Percentiles rank a stretch among this genome's conserved stretches.
phyloP scores from a whole-genome alignment of 441 rosid species.

The Macaranga tanarius region DNA sequence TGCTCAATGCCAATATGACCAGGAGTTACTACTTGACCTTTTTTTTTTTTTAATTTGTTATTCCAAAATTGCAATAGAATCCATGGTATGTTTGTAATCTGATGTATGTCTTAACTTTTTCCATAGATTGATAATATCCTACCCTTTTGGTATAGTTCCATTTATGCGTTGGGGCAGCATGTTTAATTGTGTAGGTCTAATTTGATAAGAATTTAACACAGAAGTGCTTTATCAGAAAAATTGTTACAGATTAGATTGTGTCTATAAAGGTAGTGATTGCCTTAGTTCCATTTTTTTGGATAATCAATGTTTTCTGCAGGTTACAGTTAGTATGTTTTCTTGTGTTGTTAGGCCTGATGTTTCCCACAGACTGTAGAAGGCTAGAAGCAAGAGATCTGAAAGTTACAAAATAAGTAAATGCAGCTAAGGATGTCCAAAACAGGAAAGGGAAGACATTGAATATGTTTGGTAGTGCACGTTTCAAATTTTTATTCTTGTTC shows the following conservation, averaged over 20 bases:
- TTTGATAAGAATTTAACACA: neutral
- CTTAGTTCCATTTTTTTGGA: neutral
- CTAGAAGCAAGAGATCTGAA: no score
- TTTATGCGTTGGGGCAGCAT: neutral
- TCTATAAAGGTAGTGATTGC: neutral
- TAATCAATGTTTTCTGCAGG: neutral
- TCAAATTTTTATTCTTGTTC: no score
- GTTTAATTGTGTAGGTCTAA: neutral
- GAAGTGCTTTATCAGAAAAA: neutral
- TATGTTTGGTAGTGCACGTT: no score
- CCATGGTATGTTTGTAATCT: constrained; percentile 39
- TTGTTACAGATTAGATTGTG: neutral
- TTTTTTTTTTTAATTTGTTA: constrained; percentile 5
- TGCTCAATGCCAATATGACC: constrained; percentile 81
- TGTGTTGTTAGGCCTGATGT: neutral
- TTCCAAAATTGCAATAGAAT: constrained; percentile 26
- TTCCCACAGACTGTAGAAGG: neutral
- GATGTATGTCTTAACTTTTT: constrained; percentile 33
- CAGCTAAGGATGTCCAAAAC: no score
- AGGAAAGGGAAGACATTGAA: no score
- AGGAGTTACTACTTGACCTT: constrained; percentile 19
- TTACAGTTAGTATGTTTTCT: neutral
- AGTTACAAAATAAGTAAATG: no score
- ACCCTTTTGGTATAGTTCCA: constrained; percentile 15
- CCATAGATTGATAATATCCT: constrained; percentile 30